Percentiles rank a stretch among this genome's conserved stretches.
These are phyloP conservation scores for Ceratocystiopsis minuta DNA, from an alignment of 2,329 filamentous ascomycete species.

Conservation along the genomic window DNA sequence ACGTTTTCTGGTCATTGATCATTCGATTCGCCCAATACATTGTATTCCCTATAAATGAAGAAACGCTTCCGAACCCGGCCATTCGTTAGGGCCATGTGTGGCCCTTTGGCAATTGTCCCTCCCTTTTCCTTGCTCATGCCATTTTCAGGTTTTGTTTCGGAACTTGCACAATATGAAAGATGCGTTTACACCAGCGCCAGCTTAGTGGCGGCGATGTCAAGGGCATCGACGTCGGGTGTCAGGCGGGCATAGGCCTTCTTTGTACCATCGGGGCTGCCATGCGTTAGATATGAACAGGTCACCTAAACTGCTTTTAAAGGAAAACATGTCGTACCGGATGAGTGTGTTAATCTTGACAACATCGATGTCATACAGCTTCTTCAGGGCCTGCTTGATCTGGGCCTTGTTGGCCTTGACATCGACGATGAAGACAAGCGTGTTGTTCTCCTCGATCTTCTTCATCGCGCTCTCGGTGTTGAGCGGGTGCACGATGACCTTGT, in stretches of 20 bases:
- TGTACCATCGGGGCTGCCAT: conserved; percentile 65
- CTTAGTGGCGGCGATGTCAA: conserved; percentile 99
- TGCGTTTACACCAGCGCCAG: conserved; percentile 75
- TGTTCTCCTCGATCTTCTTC: conserved; percentile 99
- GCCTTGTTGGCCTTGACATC: conserved; percentile 98
- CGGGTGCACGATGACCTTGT: conserved; percentile 95
- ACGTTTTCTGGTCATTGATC: no score
- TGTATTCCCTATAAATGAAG: not conserved
- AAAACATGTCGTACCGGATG: conserved; percentile 50
- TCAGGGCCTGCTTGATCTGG: conserved; percentile 94
- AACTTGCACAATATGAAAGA: not conserved
- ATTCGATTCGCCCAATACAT: not conserved
- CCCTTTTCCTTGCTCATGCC: not conserved
- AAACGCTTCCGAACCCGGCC: not conserved
- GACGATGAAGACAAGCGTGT: conserved; percentile 96
- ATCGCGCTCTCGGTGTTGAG: conserved; percentile 99
- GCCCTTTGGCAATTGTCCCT: not conserved
- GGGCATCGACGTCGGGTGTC: conserved; percentile 89
- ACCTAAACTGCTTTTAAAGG: not conserved
- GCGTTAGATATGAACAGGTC: not conserved
- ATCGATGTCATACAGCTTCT: conserved; percentile 99
- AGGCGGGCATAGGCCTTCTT: conserved; percentile 99
- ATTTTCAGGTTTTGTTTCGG: not conserved
- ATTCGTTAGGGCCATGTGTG: not conserved
- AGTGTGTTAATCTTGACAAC: conserved; percentile 98